Base-by-base conservation (phyloP, 108 stramenopile genomes). In the Skeletonema menzelii region DNA sequence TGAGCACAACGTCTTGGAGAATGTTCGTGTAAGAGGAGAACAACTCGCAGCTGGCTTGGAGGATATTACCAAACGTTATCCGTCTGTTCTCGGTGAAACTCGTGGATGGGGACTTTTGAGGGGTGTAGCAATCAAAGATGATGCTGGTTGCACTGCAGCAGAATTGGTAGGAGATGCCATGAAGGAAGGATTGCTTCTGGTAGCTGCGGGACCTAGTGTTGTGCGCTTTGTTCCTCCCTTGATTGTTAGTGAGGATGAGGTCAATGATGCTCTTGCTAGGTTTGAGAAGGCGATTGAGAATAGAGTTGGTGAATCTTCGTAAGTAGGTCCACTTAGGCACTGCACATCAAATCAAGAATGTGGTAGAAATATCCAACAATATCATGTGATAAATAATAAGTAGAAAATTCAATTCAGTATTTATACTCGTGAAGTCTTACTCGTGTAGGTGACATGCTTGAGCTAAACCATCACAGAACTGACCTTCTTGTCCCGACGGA, bases 181-280 rank as follows among this genome's bases (percentile, higher is more conserved):
- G 86, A 80, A 92, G 38, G 79, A 92, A 34, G 93, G 95, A 27
- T 79, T 98, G 31, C 83, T 98, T 65, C 75, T 98, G 72, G 97
- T 98, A 10, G 94, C 97, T 27, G 97, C 97, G 8, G 97, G 97
- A 7, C 70, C 85, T 22, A 88, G 76, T 65, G 97, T 98, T 27
- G 95, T 96, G 27, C 88, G 97, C 56, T 98, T 97, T 61, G 97
- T 98, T 15, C 97, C 97, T 26, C 97, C 97, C 15, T 76, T 98
- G 65, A 90, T 95, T 70, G 87, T 95, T 14, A 86, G 76, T 14
- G 88, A 93, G 65, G 85, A 69, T 15, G 95, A 98, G 66, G 67
- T 97, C 2, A 70, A 72, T 38, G 80, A 87, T 49, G 96, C 96
- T 8, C 79, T 98, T 27, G 77, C 68, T 12, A 82, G 79, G 59